Base-by-base conservation (phyloP, 495 filamentous ascomycete species). In the Lasiosphaeria hispida region DNA sequence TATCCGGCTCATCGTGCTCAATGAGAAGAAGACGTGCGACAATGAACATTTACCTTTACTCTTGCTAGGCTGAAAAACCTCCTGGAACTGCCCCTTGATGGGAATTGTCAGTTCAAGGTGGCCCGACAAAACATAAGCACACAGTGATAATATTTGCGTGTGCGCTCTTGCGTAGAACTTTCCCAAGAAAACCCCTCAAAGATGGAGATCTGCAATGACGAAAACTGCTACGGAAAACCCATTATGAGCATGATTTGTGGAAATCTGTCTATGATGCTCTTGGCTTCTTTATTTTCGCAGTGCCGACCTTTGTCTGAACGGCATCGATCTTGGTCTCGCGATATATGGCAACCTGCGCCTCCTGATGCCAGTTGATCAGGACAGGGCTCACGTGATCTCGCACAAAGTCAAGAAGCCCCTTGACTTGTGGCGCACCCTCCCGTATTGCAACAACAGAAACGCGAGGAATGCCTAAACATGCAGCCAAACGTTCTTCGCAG, bases 401-500 rank as follows among this genome's bases (percentile, higher is more conserved):
- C 8, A 79, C 77, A 59, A 77, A 80, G 6, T 78, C 75, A 10
- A 86, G 60, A 2, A 88, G 69, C 4, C 75, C 69, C 34, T 72
- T 69, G 0, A 77, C 75, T 7, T 73, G 68, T 4, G 82, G 80
- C 6, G 80, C 79, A 14, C 61, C 76, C 10, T 72, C 69, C 14
- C 74, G 59, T 7, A 90, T 51, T 2, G 79, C 87, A 45, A 90
- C 70, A 43, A 83, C 77, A 34, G 81, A 81, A 5, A 83, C 83
- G 33, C 84, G 75, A 13, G 83, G 83, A 35, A 86, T 75, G 7
- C 77, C 74, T 1, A 88, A 70, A 14, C 77, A 74, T 30, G 70
- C 64, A 35, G 72, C 75, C 17, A 89, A 61, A 13, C 75, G 72
- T 17, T 75, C 69, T 60, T 84, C 83, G 33, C 76, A 76, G 4